Conservation (phyloP, 2,329 filamentous ascomycete genomes). For the Helicocarpus griseus region DNA sequence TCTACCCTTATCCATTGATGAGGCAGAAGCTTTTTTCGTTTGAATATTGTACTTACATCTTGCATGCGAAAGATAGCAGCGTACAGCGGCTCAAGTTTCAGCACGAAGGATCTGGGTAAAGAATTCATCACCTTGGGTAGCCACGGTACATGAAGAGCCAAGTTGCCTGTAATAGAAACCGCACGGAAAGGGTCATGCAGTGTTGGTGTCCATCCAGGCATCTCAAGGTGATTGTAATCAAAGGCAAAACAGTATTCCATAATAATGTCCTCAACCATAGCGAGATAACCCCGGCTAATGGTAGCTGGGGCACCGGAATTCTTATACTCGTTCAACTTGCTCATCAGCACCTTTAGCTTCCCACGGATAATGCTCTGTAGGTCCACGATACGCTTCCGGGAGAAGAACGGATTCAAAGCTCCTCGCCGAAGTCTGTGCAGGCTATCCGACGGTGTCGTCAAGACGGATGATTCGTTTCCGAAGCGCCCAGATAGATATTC, state of each 20-base stretch:
- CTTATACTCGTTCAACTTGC: slow-evolving; percentile 16
- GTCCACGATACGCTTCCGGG: slow-evolving; percentile 11
- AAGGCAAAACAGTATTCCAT: slow-evolving; percentile 20
- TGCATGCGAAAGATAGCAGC: no score
- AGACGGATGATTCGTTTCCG: slow-evolving; percentile 6
- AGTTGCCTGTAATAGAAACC: slow-evolving; percentile 12
- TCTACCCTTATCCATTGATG: background rate
- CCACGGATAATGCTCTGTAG: slow-evolving; percentile 13
- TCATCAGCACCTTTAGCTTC: slow-evolving; percentile 15
- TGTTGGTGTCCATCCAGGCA: slow-evolving; percentile 10
- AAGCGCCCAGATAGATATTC: slow-evolving; percentile 8
- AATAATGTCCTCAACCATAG: slow-evolving; percentile 23
- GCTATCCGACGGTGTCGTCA: slow-evolving; percentile 15
- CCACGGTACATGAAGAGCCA: slow-evolving; percentile 14
- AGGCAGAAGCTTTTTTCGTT: no score
- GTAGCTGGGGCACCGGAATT: slow-evolving; percentile 16
- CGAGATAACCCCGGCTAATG: slow-evolving; percentile 20
- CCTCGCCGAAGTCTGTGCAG: slow-evolving; percentile 14
- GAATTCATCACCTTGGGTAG: slow-evolving; percentile 15
- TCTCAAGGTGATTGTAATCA: slow-evolving; percentile 15
- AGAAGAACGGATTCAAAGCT: slow-evolving; percentile 16
- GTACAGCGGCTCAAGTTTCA: slow-evolving; percentile 13
- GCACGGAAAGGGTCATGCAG: slow-evolving; percentile 9
- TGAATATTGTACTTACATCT: no score
- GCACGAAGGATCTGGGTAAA: slow-evolving; percentile 16